Evolutionary conservation across 2,329 filamentous ascomycete species (phyloP).

Genomic region (Zalaria sp.): DNA sequence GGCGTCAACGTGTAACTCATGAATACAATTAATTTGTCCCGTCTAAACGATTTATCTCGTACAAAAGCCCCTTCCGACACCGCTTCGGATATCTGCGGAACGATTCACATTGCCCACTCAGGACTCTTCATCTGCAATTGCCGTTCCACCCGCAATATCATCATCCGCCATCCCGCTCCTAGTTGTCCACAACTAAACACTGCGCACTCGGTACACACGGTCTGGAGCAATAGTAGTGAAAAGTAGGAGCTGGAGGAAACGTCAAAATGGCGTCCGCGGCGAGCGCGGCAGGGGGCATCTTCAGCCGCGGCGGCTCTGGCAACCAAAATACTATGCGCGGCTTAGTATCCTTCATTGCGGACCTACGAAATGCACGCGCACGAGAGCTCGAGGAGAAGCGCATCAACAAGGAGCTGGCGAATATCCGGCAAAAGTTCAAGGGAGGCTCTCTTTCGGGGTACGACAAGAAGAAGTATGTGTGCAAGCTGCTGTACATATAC

Average conservation of each 20-base stretch:
- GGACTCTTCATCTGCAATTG: too few relatives aligned
- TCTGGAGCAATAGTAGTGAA: too few relatives aligned
- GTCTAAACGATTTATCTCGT: too few relatives aligned
- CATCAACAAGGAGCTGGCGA: conserved; percentile 98
- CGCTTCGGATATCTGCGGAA: too few relatives aligned
- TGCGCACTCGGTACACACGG: too few relatives aligned
- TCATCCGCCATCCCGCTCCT: too few relatives aligned
- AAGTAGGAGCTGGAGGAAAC: neutral
- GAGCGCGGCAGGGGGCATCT: conserved; percentile 19
- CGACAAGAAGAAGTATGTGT: conserved; percentile 99
- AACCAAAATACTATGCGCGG: conserved; percentile 37
- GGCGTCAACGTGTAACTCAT: too few relatives aligned
- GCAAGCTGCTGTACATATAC: conserved; percentile 98
- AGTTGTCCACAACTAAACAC: too few relatives aligned
- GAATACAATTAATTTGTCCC: too few relatives aligned
- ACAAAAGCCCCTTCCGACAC: too few relatives aligned
- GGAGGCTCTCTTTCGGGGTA: conserved; percentile 76
- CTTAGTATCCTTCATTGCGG: conserved; percentile 95
- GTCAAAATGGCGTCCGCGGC: conserved; percentile 2
- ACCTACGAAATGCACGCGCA: conserved; percentile 85
- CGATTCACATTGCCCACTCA: too few relatives aligned
- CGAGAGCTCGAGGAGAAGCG: conserved; percentile 95
- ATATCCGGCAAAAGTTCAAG: conserved; percentile 98
- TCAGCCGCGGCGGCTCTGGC: conserved; percentile 16
- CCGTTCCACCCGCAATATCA: too few relatives aligned